Evolutionary conservation across 208 protist species (phyloP).

Genomic region (Crithidia sp.): DNA sequence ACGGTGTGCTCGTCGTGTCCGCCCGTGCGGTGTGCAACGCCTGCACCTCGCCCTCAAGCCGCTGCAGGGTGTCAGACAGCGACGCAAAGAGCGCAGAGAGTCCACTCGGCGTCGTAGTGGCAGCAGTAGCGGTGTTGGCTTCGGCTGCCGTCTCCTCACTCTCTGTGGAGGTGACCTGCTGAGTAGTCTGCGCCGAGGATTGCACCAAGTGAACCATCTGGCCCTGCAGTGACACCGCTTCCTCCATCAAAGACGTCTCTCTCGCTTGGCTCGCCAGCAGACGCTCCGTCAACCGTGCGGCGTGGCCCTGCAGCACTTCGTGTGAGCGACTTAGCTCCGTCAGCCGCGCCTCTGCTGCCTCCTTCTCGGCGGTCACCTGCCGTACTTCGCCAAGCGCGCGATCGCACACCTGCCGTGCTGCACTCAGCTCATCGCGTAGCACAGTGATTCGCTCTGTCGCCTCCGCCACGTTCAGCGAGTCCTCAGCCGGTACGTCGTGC

Average conservation of each 20-base stretch:
- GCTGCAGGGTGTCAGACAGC: slow-evolving; percentile 3
- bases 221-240: slow-evolving; percentile 46
- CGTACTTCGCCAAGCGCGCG: slow-evolving; percentile 30
- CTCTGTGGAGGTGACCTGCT: background rate
- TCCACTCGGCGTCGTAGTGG: background rate
- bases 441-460: slow-evolving; percentile 64
- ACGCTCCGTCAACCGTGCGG: slow-evolving; percentile 35
- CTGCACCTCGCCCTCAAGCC: slow-evolving; percentile 9
- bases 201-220: slow-evolving; percentile 41
- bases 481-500: slow-evolving; percentile 73
- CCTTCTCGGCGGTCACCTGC: slow-evolving; percentile 28
- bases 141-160: background rate
- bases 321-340: slow-evolving; percentile 25
- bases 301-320: slow-evolving; percentile 47
- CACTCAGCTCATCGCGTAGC: slow-evolving; percentile 58
- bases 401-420: slow-evolving; percentile 43
- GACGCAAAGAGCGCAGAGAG: slow-evolving; percentile 11
- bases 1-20: background rate
- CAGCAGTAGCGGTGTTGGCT: background rate
- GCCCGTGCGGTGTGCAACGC: background rate
- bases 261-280: slow-evolving; percentile 45
- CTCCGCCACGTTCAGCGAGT: slow-evolving; percentile 72
- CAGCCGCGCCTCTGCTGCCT: slow-evolving; percentile 25
- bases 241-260: slow-evolving; percentile 47
- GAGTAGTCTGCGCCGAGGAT: background rate